Percentiles rank a stretch among this genome's conserved stretches.
These are phyloP conservation scores for Calonectria pauciramosa DNA, from an alignment of 2,329 filamentous ascomycete genomes.

Conservation along the genomic window DNA sequence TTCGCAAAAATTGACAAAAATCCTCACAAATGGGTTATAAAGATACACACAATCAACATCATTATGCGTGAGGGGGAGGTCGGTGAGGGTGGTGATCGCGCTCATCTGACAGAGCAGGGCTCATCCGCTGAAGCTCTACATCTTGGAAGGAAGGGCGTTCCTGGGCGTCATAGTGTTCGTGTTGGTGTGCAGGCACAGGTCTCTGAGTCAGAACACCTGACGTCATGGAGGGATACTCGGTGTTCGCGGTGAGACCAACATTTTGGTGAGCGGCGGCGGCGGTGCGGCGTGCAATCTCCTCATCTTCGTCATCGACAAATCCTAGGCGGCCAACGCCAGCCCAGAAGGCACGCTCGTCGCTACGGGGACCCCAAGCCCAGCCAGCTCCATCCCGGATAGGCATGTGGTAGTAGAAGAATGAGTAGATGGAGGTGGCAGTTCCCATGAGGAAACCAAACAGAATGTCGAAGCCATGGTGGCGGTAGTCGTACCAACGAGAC, in stretches of 20 bases:
- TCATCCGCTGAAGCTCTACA: slow-evolving; percentile 48
- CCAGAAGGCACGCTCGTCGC: slow-evolving; percentile 81
- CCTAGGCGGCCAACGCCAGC: slow-evolving; percentile 76
- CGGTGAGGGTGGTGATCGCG: slow-evolving; percentile 2
- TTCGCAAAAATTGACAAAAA: neutral
- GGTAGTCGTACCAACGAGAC: slow-evolving; percentile 89
- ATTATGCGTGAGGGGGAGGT: slow-evolving; percentile 3
- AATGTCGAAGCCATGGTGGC: slow-evolving; percentile 94
- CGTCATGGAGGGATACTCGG: slow-evolving; percentile 43
- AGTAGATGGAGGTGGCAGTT: slow-evolving; percentile 76
- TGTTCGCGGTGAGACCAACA: slow-evolving; percentile 45
- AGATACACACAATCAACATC: neutral
- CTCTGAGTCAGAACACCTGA: slow-evolving; percentile 39
- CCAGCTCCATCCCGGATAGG: slow-evolving; percentile 81
- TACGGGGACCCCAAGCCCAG: slow-evolving; percentile 90
- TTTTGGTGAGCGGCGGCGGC: slow-evolving; percentile 24
- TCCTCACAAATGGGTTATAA: neutral
- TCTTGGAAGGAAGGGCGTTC: slow-evolving; percentile 45
- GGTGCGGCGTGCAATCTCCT: slow-evolving; percentile 37
- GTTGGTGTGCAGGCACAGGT: slow-evolving; percentile 25
- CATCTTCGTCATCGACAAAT: slow-evolving; percentile 63
- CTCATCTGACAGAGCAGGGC: slow-evolving; percentile 11
- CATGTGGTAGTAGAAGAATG: slow-evolving; percentile 89
- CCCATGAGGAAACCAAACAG: slow-evolving; percentile 88
- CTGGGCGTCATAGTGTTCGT: slow-evolving; percentile 16